Conservation (phyloP, 1,139 yeast genomes). For the Suhomyces guaymorum region DNA sequence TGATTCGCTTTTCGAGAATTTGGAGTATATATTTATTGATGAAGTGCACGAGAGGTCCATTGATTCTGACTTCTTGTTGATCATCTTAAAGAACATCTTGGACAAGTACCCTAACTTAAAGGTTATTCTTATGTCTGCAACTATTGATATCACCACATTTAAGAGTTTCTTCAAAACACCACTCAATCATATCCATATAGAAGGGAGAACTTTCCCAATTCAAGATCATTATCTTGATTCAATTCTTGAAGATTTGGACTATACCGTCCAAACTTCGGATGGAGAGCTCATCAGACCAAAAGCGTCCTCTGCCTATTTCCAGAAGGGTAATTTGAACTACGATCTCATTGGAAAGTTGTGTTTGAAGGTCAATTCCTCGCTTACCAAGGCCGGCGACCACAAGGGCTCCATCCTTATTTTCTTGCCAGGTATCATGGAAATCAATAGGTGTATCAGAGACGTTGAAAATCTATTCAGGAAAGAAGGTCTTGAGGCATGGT, state of each 20-base stretch:
- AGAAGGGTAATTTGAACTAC: slow-evolving; percentile 68
- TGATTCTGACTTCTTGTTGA: slow-evolving; percentile 83
- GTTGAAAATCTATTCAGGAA: slow-evolving; percentile 23
- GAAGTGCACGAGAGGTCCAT: slow-evolving; percentile 96
- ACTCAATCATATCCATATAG: slow-evolving; percentile 69
- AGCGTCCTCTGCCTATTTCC: slow-evolving; percentile 64
- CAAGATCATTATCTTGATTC: slow-evolving; percentile 70
- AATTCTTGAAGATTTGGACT: slow-evolving; percentile 56
- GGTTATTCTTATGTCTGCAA: slow-evolving; percentile 90
- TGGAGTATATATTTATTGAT: slow-evolving; percentile 77
- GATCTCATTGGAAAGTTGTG: slow-evolving; percentile 65
- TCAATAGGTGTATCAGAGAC: slow-evolving; percentile 47
- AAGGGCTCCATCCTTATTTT: slow-evolving; percentile 81
- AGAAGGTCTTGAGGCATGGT: slow-evolving; percentile 27
- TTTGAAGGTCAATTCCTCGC: slow-evolving; percentile 49
- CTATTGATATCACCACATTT: slow-evolving; percentile 76
- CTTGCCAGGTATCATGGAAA: slow-evolving; percentile 90
- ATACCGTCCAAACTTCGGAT: slow-evolving; percentile 48
- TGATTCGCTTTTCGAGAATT: slow-evolving; percentile 46
- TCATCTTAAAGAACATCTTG: slow-evolving; percentile 65
- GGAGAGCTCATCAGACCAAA: slow-evolving; percentile 51
- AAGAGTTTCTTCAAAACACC: slow-evolving; percentile 55
- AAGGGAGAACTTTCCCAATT: slow-evolving; percentile 93
- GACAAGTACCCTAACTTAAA: slow-evolving; percentile 54
- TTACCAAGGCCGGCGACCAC: slow-evolving; percentile 31